Evolutionary conservation across 2,329 filamentous ascomycete genomes (phyloP).

Genomic region (Colletotrichum scovillei): DNA sequence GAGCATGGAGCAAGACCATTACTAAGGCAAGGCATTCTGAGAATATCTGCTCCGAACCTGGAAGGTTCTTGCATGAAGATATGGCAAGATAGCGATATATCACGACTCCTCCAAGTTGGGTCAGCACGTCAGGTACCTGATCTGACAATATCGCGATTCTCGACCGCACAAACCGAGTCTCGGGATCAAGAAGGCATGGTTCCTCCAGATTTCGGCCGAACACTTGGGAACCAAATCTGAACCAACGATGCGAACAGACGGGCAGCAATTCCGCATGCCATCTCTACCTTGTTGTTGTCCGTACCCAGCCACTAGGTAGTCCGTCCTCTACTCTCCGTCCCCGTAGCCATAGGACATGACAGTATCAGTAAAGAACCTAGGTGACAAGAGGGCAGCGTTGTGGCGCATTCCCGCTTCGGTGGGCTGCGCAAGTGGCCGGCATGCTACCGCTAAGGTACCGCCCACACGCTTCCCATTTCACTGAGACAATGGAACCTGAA

Average conservation of each 20-base stretch:
- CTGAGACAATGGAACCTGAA: slow-evolving; percentile 7
- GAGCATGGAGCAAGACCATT: not conserved
- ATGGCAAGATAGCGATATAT: too few relatives aligned
- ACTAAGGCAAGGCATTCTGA: not conserved
- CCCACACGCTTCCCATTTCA: not conserved
- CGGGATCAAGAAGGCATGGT: not conserved
- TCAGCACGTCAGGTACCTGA: not conserved
- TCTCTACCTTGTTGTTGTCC: not conserved
- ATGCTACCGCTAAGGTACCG: slow-evolving; percentile 9
- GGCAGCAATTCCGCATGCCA: not conserved
- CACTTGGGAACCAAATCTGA: slow-evolving; percentile 6
- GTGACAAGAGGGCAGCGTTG: slow-evolving; percentile 15
- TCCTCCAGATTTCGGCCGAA: slow-evolving; percentile 25
- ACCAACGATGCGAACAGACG: not conserved
- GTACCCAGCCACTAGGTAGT: not conserved
- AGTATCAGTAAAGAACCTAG: not conserved
- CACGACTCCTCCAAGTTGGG: not conserved
- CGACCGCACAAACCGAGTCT: not conserved
- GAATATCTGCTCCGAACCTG: not conserved
- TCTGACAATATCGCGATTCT: not conserved
- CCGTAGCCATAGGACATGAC: not conserved
- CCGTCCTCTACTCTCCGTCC: not conserved
- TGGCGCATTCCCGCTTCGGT: slow-evolving; percentile 29
- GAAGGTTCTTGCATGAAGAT: too few relatives aligned
- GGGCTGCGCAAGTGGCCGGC: slow-evolving; percentile 24